phyloP scores from a whole-genome alignment of 805 yeast genomes.

The Blastobotrys mokoenaii region DNA sequence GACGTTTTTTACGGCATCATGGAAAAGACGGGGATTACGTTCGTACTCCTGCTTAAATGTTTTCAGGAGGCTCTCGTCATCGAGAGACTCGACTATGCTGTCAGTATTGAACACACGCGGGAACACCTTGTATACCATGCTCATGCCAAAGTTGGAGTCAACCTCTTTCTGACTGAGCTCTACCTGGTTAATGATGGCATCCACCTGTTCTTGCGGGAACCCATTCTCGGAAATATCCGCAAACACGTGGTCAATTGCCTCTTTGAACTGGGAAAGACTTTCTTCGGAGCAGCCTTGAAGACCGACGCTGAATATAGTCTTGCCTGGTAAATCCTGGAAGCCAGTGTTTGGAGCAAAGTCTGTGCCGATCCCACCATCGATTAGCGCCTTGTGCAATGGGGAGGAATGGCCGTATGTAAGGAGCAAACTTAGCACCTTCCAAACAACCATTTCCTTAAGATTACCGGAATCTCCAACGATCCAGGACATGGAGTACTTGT shows the following conservation, averaged over 20 bases:
- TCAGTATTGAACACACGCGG: constrained; percentile 78
- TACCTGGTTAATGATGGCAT: constrained; percentile 80
- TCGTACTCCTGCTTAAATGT: constrained; percentile 56
- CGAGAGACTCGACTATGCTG: constrained; percentile 64
- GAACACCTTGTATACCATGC: constrained; percentile 60
- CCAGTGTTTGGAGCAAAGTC: constrained; percentile 88
- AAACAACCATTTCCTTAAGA: constrained; percentile 58
- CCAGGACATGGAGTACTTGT: constrained; percentile 84
- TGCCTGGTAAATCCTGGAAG: constrained; percentile 69
- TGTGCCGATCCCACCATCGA: constrained; percentile 76
- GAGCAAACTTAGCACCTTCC: constrained; percentile 62
- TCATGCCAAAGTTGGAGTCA: constrained; percentile 83
- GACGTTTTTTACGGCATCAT: constrained; percentile 46
- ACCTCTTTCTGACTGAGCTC: constrained; percentile 80
- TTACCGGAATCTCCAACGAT: constrained; percentile 65
- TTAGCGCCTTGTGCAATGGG: constrained; percentile 75
- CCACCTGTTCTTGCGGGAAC: constrained; percentile 53
- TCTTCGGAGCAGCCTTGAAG: constrained; percentile 59
- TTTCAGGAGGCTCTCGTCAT: constrained; percentile 51
- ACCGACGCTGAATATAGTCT: constrained; percentile 75
- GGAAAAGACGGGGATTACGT: constrained; percentile 49
- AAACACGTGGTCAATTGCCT: constrained; percentile 41
- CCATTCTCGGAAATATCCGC: constrained; percentile 34
- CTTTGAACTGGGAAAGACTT: constrained; percentile 39
- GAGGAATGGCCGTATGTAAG: constrained; percentile 89